Conservation (phyloP, 345 rosid species). For the Gossypium rotundifolium region DNA sequence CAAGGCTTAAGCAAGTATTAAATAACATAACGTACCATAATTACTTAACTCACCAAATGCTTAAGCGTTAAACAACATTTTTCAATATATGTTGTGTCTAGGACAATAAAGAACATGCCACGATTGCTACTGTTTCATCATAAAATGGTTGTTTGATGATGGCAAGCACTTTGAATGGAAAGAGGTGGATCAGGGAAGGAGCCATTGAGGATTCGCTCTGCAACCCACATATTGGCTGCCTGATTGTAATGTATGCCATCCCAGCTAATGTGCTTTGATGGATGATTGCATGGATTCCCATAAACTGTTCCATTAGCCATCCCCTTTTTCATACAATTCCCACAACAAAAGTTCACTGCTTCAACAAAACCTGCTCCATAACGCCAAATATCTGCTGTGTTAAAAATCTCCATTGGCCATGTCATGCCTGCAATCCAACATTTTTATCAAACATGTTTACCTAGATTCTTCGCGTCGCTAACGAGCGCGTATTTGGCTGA, state of each 20-base stretch:
- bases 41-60: background rate
- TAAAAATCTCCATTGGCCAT: background rate
- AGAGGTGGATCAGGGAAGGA: slow-evolving; percentile 40
- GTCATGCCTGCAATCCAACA: background rate
- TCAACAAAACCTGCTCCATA: slow-evolving; percentile 53
- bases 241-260: slow-evolving; percentile 70
- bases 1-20: background rate
- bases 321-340: slow-evolving; percentile 61
- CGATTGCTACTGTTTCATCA: background rate
- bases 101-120: background rate
- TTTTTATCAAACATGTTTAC: slow-evolving; percentile 21
- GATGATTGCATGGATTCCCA: slow-evolving; percentile 53
- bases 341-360: slow-evolving; percentile 61
- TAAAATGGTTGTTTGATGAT: background rate
- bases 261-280: slow-evolving; percentile 59
- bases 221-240: slow-evolving; percentile 53
- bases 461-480: slow-evolving; percentile 39
- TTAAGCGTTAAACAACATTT: background rate
- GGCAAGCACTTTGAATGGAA: slow-evolving; percentile 25
- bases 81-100: background rate
- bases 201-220: slow-evolving; percentile 39
- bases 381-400: background rate
- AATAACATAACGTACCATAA: background rate
- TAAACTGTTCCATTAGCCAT: slow-evolving; percentile 56
- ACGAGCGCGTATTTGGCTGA: slow-evolving; percentile 54